These are phyloP conservation scores for Lyophyllum shimeji DNA, from an alignment of 768 basidiomycete genomes.

Conservation along the genomic window DNA sequence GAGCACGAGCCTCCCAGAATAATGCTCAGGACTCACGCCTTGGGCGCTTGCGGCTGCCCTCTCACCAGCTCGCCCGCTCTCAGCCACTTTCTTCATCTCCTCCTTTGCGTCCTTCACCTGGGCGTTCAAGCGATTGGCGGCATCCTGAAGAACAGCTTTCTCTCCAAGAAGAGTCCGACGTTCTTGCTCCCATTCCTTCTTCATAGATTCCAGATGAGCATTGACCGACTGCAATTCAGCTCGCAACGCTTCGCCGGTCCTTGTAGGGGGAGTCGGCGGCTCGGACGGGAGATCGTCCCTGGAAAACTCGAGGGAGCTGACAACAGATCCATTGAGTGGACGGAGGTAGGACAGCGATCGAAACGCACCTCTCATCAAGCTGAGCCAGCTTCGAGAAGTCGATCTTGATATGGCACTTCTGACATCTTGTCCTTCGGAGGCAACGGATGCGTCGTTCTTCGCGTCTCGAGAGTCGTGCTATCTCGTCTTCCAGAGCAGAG, in stretches of 20 bases:
- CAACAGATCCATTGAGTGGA: conserved; percentile 6
- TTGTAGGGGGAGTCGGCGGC: conserved; percentile 68
- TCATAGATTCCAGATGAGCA: conserved; percentile 60
- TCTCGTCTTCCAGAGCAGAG: conserved; percentile 61
- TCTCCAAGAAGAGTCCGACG: conserved; percentile 62
- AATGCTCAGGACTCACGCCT: conserved; percentile 40
- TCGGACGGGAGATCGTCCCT: conserved; percentile 47
- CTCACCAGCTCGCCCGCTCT: conserved; percentile 51
- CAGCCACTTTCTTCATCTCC: conserved; percentile 51
- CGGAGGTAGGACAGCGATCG: background rate
- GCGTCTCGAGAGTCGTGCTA: conserved; percentile 59
- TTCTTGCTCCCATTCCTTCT: conserved; percentile 70
- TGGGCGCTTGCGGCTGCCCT: conserved; percentile 51
- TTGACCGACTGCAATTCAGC: conserved; percentile 63
- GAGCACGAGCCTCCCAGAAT: background rate
- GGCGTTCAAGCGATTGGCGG: conserved; percentile 62
- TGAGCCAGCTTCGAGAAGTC: conserved; percentile 45
- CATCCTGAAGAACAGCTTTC: conserved; percentile 71
- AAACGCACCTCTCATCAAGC: conserved; percentile 61
- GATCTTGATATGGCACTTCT: conserved; percentile 66
- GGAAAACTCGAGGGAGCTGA: conserved; percentile 55
- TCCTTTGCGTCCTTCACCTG: conserved; percentile 60
- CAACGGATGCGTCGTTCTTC: conserved; percentile 70
- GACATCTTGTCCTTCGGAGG: conserved; percentile 62
- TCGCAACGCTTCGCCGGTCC: conserved; percentile 63